A percentile compares a stretch with the other conserved stretches of the same genome.
Conservation (phyloP, 176 grass and related monocot species). For the Elaeis guineensis region DNA sequence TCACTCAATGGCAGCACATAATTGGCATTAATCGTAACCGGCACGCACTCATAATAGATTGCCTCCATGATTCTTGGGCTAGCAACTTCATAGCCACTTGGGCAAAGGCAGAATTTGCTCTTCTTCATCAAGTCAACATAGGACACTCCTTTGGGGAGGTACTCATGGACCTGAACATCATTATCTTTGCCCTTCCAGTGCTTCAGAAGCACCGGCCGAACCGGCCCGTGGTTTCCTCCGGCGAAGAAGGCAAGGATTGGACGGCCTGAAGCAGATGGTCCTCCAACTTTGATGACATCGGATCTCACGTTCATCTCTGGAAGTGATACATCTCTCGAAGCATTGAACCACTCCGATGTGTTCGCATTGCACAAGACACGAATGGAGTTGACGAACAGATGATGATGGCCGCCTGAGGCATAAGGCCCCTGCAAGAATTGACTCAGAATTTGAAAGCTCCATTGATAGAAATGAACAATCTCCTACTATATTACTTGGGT, state of each 20-base stretch:
- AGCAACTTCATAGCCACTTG: conserved; percentile 87
- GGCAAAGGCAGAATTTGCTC: conserved; percentile 83
- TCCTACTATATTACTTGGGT: too few species aligned
- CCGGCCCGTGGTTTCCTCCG: conserved; percentile 61
- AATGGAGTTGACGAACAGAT: conserved; percentile 53
- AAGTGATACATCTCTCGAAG: conserved; percentile 57
- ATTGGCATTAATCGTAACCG: conserved; percentile 56
- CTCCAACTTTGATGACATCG: conserved; percentile 39
- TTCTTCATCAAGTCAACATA: conserved; percentile 69
- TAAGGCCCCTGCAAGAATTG: conserved; percentile 46
- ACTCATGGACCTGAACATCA: conserved; percentile 64
- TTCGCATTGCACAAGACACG: conserved; percentile 93
- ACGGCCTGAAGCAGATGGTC: conserved; percentile 48
- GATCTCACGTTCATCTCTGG: conserved; percentile 72
- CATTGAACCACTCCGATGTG: conserved; percentile 76
- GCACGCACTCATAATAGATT: conserved; percentile 78
- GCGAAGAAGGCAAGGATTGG: conserved; percentile 80
- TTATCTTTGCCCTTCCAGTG: conserved; percentile 39
- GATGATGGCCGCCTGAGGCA: conserved; percentile 30
- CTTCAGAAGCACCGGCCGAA: conserved; percentile 45
- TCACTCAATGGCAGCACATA: conserved; percentile 77
- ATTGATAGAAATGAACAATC: too few species aligned
- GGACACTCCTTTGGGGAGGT: conserved; percentile 46
- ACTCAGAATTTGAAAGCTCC: too few species aligned
- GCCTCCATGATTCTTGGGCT: conserved; percentile 79